Evolutionary conservation across 352 stramenopile genomes (phyloP), one percentile per base, ranked within the genome.

Genomic region (Thalassiosira hispida): DNA sequence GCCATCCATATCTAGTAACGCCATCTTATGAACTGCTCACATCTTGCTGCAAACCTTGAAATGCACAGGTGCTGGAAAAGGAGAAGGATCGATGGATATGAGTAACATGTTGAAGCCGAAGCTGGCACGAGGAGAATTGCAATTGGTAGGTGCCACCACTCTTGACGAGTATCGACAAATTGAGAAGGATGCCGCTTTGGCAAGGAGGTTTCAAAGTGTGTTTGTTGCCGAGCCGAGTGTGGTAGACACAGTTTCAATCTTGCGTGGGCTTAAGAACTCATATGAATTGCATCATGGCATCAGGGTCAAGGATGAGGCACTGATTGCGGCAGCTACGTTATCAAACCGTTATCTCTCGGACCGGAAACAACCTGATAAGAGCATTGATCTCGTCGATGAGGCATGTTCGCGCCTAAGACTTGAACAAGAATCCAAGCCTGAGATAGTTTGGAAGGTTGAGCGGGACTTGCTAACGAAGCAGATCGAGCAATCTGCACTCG

Each of bases 231-330:
- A 99, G 84, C 97, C 97, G 0, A 97, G 73, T 74, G 93, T 98
- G 11, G 90, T 98, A 76, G 96, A 98, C 75, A 98, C 96, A 0
- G 85, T 99, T 33, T 96, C 86, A 14, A 99, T 99, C 62, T 83
- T 99, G 27, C 86, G 97, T 18, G 97, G 97, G 0, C 79, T 99
- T 16, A 98, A 98, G 88, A 94, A 97, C 68, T 95, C 92, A 47
- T 98, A 99, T 81, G 96, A 99, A 85, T 89, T 98, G 56, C 96
- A 99, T 79, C 97, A 99, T 80, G 95, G 95, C 11, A 96, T 99
- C 31, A 85, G 95, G 29, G 98, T 99, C 44, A 95, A 92, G 6
- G 97, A 99, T 84, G 95, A 94, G 61, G 96, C 97, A 6, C 82
- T 99, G 2, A 95, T 99, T 11, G 90, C 96, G 1, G 97, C 97